Percentiles rank a stretch among this genome's conserved stretches.
phyloP scores from a whole-genome alignment of 2,329 filamentous ascomycete genomes.

The Colletotrichum theobromicola region DNA sequence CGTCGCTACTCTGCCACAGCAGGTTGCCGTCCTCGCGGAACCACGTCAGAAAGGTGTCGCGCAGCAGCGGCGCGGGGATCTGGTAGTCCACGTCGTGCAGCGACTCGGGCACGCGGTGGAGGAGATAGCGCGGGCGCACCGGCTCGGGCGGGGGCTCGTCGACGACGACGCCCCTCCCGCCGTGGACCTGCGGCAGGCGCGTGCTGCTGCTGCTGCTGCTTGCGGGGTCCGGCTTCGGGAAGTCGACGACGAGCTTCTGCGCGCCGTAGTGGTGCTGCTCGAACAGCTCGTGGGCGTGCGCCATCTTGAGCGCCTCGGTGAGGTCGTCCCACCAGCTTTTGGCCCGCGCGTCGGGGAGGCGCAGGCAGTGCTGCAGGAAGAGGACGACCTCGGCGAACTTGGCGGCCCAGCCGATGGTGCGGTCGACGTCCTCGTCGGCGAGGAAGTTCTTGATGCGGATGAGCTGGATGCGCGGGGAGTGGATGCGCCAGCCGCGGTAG shows the following conservation, averaged over 20 bases:
- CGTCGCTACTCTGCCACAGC: constrained; percentile 5
- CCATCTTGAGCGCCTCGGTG: constrained; percentile 35
- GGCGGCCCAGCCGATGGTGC: constrained; percentile 42
- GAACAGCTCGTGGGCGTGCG: constrained; percentile 37
- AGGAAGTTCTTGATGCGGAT: constrained; percentile 48
- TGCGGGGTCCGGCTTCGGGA: constrained; percentile 22
- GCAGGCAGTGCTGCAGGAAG: constrained; percentile 43
- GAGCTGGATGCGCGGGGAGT: constrained; percentile 37
- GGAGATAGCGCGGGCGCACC: constrained; percentile 15
- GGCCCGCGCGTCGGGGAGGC: constrained; percentile 22
- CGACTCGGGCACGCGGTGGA: constrained; percentile 21
- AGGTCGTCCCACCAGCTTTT: constrained; percentile 34
- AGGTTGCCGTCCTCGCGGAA: constrained; percentile 17
- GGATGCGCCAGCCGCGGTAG: constrained; percentile 40
- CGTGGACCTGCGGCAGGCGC: constrained; percentile 30
- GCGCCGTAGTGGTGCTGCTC: constrained; percentile 38
- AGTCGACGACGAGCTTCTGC: constrained; percentile 29
- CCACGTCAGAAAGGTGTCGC: constrained; percentile 10
- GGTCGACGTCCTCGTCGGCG: constrained; percentile 50
- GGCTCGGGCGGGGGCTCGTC: background rate
- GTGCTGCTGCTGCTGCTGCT: too few relatives aligned
- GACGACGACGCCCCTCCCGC: constrained; percentile 5
- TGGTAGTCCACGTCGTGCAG: constrained; percentile 30
- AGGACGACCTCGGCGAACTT: constrained; percentile 40
- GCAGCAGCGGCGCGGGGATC: constrained; percentile 16